Evolutionary conservation across 208 protist genomes (phyloP), one percentile per base, ranked within the genome.

Genomic region (Leptomonas seymouri): DNA sequence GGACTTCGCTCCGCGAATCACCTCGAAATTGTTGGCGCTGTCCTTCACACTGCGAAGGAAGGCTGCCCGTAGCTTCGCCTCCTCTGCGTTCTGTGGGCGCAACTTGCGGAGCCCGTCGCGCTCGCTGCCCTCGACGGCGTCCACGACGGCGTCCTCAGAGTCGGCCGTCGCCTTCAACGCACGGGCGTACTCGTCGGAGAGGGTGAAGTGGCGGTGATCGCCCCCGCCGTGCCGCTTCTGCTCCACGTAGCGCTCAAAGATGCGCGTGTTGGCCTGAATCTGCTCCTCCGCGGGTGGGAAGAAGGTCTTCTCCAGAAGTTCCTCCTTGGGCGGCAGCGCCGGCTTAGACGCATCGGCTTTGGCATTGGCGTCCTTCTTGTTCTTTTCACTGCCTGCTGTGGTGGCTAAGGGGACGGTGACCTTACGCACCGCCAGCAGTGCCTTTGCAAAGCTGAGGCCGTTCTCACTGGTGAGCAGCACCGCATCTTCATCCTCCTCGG

Each of bases 131-230:
- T 77, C 72, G 15, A 69, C 71, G 2, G 71, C 60, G 14, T 86
- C 71, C 16, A 74, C 66, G 14, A 74, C 69, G 9, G 57, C 49
- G 34, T 78, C 62, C 59, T 77, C 78, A 18, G 67, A 84, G 41
- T 61, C 71, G 30, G 74, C 85, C 14, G 72, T 76, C 23, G 65
- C 71, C 21, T 75, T 31, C 50, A 95, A 30, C 18, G 86, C 80
- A 44, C 93, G 88, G 56, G 78, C 46, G 80, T 95, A 97, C 68
- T 96, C 91, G 45, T 95, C 90, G 23, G 78, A 75, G 21, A 97
- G 78, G 12, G 88, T 95, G 71, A 93, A 93, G 49, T 80, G 78
- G 21, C 34, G 25, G 16, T 67, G 36, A 18, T 44, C 59, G 30
- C 16, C 3, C 23, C 46, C 34, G 16, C 57, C 51, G 64, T 69